A percentile compares a stretch with the other conserved stretches of the same genome.
Conservation (phyloP, 2,329 filamentous ascomycete species). For the Westerdykella aurantiaca region DNA sequence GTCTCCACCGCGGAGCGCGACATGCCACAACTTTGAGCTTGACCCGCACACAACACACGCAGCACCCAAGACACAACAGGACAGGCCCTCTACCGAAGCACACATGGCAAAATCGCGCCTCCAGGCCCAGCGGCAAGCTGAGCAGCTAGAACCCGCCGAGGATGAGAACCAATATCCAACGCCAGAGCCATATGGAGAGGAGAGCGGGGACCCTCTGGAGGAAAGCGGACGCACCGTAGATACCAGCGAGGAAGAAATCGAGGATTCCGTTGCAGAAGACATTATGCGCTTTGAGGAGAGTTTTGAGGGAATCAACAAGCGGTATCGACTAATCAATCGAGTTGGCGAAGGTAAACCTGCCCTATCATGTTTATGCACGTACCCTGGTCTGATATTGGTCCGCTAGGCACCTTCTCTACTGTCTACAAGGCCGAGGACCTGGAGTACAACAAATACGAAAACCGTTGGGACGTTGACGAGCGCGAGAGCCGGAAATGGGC, state of each 20-base stretch:
- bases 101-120: slow-evolving; percentile 30
- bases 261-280: slow-evolving; percentile 69
- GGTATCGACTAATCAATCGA: slow-evolving; percentile 87
- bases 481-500: slow-evolving; percentile 61
- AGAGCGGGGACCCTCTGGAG: slow-evolving; percentile 46
- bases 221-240: slow-evolving; percentile 47
- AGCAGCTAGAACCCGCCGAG: slow-evolving; percentile 23
- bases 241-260: slow-evolving; percentile 52
- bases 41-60: neutral
- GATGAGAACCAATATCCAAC: slow-evolving; percentile 34
- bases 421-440: slow-evolving; percentile 98
- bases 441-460: slow-evolving; percentile 73
- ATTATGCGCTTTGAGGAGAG: slow-evolving; percentile 78
- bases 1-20: neutral
- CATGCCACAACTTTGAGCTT: neutral
- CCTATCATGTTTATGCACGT: slow-evolving; percentile 22
- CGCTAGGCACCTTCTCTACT: slow-evolving; percentile 86
- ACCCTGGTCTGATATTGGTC: slow-evolving; percentile 19
- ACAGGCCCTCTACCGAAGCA: neutral
- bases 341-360: slow-evolving; percentile 77
- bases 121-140: slow-evolving; percentile 20
- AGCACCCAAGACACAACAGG: neutral
- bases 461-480: slow-evolving; percentile 75
- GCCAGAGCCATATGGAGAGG: slow-evolving; percentile 40
- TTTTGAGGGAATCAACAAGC: slow-evolving; percentile 76